phyloP scores from a whole-genome alignment of 78 protist species.

The Mantamonas sphyraenae region DNA sequence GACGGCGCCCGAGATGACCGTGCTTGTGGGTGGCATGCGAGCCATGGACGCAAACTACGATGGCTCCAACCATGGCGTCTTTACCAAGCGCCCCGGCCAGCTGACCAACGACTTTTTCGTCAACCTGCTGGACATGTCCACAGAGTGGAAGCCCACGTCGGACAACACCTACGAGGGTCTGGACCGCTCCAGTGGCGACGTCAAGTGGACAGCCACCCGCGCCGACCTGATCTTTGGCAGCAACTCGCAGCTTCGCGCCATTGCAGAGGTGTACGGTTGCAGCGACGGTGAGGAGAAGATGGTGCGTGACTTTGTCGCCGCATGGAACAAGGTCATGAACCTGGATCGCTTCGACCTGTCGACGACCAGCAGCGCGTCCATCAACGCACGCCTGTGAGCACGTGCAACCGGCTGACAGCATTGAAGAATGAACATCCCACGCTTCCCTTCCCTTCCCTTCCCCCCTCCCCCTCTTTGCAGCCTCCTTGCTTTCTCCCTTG shows the following conservation, averaged over 20 bases:
- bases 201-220: constrained; percentile 11
- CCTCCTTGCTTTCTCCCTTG: no score
- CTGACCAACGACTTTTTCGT: constrained; percentile 19
- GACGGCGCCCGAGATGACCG: constrained; percentile 14
- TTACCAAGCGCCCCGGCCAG: not conserved
- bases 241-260: constrained; percentile 11
- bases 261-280: constrained; percentile 2
- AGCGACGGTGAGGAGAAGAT: not conserved
- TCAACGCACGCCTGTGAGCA: no score
- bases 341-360: constrained; percentile 13
- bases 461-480: no score
- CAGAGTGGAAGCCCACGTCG: not conserved
- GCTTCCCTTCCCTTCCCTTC: no score
- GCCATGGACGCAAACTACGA: not conserved
- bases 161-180: not conserved
- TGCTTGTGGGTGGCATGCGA: constrained; percentile 7
- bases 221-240: constrained; percentile 8
- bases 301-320: constrained; percentile 5
- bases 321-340: constrained; percentile 10
- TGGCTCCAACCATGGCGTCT: constrained; percentile 1
- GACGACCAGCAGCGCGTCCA: no score
- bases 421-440: no score
- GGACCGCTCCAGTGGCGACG: constrained; percentile 3
- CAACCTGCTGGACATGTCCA: constrained; percentile 7
- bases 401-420: no score